Evolutionary conservation across 257 asterid species (phyloP).

Genomic region (Nemophila menziesii): DNA sequence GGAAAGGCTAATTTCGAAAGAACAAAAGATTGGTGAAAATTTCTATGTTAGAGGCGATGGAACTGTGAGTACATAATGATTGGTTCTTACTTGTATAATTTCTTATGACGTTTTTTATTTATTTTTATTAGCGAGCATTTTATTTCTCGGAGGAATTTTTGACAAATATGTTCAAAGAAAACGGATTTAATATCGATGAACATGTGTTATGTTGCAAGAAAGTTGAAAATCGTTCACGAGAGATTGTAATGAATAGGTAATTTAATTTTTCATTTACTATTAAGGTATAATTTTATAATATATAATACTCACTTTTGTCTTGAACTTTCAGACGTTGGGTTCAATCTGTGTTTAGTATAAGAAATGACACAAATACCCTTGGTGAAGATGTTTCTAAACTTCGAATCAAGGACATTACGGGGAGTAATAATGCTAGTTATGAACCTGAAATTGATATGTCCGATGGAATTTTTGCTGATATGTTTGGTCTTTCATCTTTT

Average conservation of each 20-base stretch:
- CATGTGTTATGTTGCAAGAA: conserved; percentile 82
- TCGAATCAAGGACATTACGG: conserved; percentile 16
- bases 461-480: conserved; percentile 63
- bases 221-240: conserved; percentile 88
- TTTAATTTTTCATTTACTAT: conserved; percentile 1
- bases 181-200: conserved; percentile 64
- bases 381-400: conserved; percentile 17
- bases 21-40: conserved; percentile 87
- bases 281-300: too few relatives aligned
- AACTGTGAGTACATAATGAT: conserved; percentile 53
- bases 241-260: conserved; percentile 83
- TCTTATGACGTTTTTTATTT: conserved; percentile 4
- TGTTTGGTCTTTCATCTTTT: conserved; percentile 56
- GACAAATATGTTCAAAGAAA: conserved; percentile 46
- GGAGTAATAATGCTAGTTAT: conserved; percentile 16
- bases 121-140: conserved; percentile 79
- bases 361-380: conserved; percentile 13
- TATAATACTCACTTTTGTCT: too few relatives aligned
- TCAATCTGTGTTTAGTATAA: conserved; percentile 69
- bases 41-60: conserved; percentile 98
- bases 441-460: conserved; percentile 57
- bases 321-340: conserved; percentile 73
- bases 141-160: conserved; percentile 85
- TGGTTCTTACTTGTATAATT: not conserved
- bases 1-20: conserved; percentile 83